A percentile compares a stretch with the other conserved stretches of the same genome.
Conservation (phyloP, 805 yeast species). For the Myxozyma nipponensis region DNA sequence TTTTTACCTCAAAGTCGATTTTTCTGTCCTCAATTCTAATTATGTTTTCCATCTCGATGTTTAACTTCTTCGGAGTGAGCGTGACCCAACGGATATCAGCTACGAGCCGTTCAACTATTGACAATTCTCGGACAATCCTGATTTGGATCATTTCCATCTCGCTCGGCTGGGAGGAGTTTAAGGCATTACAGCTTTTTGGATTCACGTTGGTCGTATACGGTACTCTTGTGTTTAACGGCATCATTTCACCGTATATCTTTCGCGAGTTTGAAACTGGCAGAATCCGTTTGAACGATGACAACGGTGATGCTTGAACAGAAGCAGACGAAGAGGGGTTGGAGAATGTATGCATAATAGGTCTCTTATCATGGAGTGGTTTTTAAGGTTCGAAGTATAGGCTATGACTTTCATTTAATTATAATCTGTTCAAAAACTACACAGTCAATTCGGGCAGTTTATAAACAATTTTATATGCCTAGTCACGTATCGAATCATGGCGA, state of each 20-base stretch:
- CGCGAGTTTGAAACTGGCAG: constrained; percentile 1
- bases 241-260: constrained; percentile 14
- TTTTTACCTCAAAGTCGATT: constrained; percentile 44
- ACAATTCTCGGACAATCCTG: constrained; percentile 67
- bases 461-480: too few relatives aligned
- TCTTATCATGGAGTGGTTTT: too few relatives aligned
- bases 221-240: constrained; percentile 66
- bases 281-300: constrained; percentile 7
- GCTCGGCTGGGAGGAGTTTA: constrained; percentile 74
- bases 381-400: too few relatives aligned
- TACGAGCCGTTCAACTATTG: constrained; percentile 74
- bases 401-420: too few relatives aligned
- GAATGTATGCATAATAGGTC: background rate
- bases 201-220: constrained; percentile 64
- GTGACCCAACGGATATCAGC: constrained; percentile 65
- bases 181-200: constrained; percentile 58
- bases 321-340: too few relatives aligned
- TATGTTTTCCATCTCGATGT: constrained; percentile 67
- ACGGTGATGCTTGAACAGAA: too few relatives aligned
- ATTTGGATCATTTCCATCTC: constrained; percentile 70
- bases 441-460: too few relatives aligned
- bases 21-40: constrained; percentile 55
- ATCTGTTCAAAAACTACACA: too few relatives aligned
- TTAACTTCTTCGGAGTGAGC: constrained; percentile 71
- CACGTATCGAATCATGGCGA: background rate